Evolutionary conservation across 2,329 filamentous ascomycete genomes (phyloP).

Genomic region (Zymoseptoria ardabiliae): DNA sequence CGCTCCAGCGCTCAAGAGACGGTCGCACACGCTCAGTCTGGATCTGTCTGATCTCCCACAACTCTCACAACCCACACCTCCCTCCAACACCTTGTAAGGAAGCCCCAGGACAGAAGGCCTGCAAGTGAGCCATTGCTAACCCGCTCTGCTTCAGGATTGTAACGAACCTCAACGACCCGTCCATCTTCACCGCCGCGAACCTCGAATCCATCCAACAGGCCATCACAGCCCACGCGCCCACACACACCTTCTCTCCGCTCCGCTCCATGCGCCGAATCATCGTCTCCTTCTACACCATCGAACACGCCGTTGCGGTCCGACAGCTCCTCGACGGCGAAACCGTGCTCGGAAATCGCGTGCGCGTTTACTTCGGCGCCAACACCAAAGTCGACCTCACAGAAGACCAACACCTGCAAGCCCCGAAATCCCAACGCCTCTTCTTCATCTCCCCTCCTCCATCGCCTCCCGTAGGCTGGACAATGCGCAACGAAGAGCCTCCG

Average conservation of each 20-base stretch:
- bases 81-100: constrained; percentile 81
- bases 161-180: constrained; percentile 66
- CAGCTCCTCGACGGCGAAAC: constrained; percentile 66
- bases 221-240: constrained; percentile 60
- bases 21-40: constrained; percentile 52
- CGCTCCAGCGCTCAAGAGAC: constrained; percentile 14
- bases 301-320: constrained; percentile 63
- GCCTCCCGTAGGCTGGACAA: constrained; percentile 59
- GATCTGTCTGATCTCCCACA: constrained; percentile 68
- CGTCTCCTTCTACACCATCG: constrained; percentile 65
- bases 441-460: constrained; percentile 59
- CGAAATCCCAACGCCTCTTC: constrained; percentile 55
- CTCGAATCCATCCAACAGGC: constrained; percentile 66
- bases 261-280: constrained; percentile 78
- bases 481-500: constrained; percentile 55
- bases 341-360: constrained; percentile 61
- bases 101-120: too few relatives aligned
- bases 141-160: too few relatives aligned
- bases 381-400: constrained; percentile 38
- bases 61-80: constrained; percentile 61
- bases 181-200: constrained; percentile 68
- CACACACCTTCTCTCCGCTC: constrained; percentile 72
- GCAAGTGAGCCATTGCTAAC: too few relatives aligned
- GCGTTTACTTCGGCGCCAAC: constrained; percentile 54
- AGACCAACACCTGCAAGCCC: constrained; percentile 45